Base-by-base conservation (phyloP, 805 yeast genomes). In the Pichia cephalocereana region DNA sequence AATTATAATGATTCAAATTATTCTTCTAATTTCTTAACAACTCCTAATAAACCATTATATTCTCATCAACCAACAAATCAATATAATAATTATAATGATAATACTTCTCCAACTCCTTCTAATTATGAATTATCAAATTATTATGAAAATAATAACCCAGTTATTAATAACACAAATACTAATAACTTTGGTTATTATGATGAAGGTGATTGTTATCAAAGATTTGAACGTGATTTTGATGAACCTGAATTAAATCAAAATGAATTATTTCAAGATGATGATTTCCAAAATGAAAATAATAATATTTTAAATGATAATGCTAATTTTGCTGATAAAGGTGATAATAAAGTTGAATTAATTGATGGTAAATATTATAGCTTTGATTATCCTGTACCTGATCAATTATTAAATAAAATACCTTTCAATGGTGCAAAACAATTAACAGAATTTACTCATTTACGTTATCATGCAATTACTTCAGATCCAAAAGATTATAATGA, bases 381-480 rank as follows among this genome's bases (percentile, higher is more conserved):
- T 56, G 96, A 87, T 64, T 88, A 93, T 60, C 95, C 95, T 18
- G 87, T 87, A 2, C 82, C 95, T 17, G 70, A 75, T 23, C 75
- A 77, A 48, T 70, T 87, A 46, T 64, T 82, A 31, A 61, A 47
- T 70, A 76, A 61, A 74, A 70, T 63, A 46, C 75, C 58, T 52
- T 52, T 76, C 73, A 41, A 68, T 65, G 58, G 70, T 68, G 54
- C 67, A 61, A 57, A 51, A 19, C 45, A 56, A 38, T 46, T 63
- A 53, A 52, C 71, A 57, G 71, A 69, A 82, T 84, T 83, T 73
- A 78, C 80, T 15, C 86, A 83, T 60, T 77, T 91, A 82, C 76
- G 98, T 61, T 91, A 91, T 65, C 86, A 91, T 51, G 97, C 96
- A 1, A 88, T 86, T 11, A 91, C 98, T 0, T 83, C 96, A 60